Evolutionary conservation across 1,284 basidiomycete genomes (phyloP), one percentile per base, ranked within the genome.

Genomic region (Malassezia yamatoensis): DNA sequence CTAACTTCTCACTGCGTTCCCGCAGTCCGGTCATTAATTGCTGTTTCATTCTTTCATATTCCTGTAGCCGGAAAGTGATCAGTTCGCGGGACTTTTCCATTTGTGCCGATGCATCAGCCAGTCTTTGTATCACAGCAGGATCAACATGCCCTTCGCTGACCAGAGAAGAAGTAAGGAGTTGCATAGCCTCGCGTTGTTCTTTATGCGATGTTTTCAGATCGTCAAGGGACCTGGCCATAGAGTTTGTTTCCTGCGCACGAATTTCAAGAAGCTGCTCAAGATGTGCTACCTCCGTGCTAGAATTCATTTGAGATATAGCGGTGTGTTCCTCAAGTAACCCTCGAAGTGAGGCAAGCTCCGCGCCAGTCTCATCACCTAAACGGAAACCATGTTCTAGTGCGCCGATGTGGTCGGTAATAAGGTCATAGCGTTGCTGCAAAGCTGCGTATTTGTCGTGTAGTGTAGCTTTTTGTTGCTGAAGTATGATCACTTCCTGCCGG

Each of bases 1-100:
- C 93, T 41, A 99, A 90, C 85, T 98, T 98, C 80, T 99, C 94
- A 76, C 94, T 99, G 43, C 94, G 90, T 77, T 98, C 96, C 79
- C 96, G 94, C 63, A 99, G 79, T 79, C 98, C 94, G 47, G 90
- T 86, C 87, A 98, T 96, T 64, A 99, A 82, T 59, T 87, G 93
- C 80, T 96, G 94, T 83, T 98, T 98, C 74, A 96, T 90, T 35
- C 87, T 86, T 75, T 99, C 94, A 76, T 98, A 99, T 76, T 99
- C 94, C 64, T 90, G 87, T 63, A 96, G 84, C 75, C 98, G 94
- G 20, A 90, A 84, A 65, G 91, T 91, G 79, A 96, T 91, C 16
- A 89, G 88, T 78, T 96, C 96, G 67, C 94, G 85, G 49, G 89
- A 90, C 51, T 91, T 82, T 78, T 99, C 96, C 67, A 98, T 83